These are phyloP conservation scores for Mucor velutinosus DNA, from an alignment of 371 early-diverging fungal species.

Conservation along the genomic window DNA sequence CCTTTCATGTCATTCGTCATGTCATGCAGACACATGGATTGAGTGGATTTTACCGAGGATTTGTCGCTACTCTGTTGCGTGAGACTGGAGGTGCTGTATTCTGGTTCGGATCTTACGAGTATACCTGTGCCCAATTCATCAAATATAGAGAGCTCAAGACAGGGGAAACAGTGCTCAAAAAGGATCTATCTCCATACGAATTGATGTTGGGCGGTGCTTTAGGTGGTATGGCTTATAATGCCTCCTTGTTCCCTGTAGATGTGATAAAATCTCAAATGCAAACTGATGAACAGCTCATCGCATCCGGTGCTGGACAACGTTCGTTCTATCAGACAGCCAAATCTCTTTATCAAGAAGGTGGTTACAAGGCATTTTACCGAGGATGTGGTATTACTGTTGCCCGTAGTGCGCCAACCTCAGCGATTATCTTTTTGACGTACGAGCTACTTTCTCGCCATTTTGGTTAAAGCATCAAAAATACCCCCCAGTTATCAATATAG, in stretches of 20 bases:
- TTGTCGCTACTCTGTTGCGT: slow-evolving; percentile 84
- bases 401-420: slow-evolving; percentile 90
- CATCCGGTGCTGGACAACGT: slow-evolving; percentile 13
- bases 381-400: slow-evolving; percentile 93
- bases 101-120: slow-evolving; percentile 96
- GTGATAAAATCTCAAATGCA: slow-evolving; percentile 95
- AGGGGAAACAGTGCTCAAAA: slow-evolving; percentile 45
- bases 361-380: slow-evolving; percentile 87
- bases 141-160: slow-evolving; percentile 33
- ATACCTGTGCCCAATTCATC: slow-evolving; percentile 66
- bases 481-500: background rate
- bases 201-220: slow-evolving; percentile 89
- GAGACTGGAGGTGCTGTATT: slow-evolving; percentile 93
- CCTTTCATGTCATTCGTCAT: slow-evolving; percentile 71
- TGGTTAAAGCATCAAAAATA: slow-evolving; percentile 9
- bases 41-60: slow-evolving; percentile 87
- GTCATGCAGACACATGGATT: slow-evolving; percentile 75
- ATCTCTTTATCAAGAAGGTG: slow-evolving; percentile 77
- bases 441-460: slow-evolving; percentile 34
- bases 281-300: slow-evolving; percentile 70
- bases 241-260: slow-evolving; percentile 91
- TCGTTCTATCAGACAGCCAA: slow-evolving; percentile 63
- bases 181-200: slow-evolving; percentile 62
- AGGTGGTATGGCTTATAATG: slow-evolving; percentile 93
- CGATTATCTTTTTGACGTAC: slow-evolving; percentile 89